Evolutionary conservation across 805 yeast genomes (phyloP).

Genomic region (Starmerella ratchasimensis): DNA sequence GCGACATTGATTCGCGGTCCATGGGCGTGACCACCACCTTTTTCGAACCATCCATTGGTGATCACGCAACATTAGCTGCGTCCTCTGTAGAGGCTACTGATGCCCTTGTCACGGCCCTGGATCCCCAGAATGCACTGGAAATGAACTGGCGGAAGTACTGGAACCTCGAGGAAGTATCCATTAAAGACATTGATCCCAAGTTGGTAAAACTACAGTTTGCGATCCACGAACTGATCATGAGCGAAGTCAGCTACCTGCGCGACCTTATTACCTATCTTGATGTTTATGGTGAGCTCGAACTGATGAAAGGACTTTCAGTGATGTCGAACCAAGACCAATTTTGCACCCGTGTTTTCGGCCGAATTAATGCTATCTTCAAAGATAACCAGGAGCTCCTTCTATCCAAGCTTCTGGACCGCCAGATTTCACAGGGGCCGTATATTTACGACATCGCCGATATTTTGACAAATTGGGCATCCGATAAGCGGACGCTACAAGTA

Average conservation of each 20-base stretch:
- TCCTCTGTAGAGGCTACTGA: background rate
- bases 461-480: conserved; percentile 48
- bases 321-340: conserved; percentile 42
- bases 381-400: conserved; percentile 40
- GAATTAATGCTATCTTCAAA: conserved; percentile 42
- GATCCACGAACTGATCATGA: conserved; percentile 57
- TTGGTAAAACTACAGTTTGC: conserved; percentile 53
- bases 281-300: conserved; percentile 34
- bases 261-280: conserved; percentile 53
- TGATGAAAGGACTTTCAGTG: conserved; percentile 24
- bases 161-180: conserved; percentile 15
- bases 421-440: conserved; percentile 51
- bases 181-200: conserved; percentile 16
- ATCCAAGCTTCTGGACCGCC: conserved; percentile 43
- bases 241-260: conserved; percentile 56
- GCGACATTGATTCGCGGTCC: no score
- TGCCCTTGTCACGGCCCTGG: background rate
- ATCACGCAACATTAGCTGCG: background rate
- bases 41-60: background rate
- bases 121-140: conserved; percentile 9
- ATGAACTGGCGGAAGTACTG: conserved; percentile 22
- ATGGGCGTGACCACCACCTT: no score
- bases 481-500: conserved; percentile 34
- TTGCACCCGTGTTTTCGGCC: conserved; percentile 42
- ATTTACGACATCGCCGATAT: conserved; percentile 35